Evolutionary conservation across 768 basidiomycete genomes (phyloP).

Genomic region (Leccinum pellstonianum): DNA sequence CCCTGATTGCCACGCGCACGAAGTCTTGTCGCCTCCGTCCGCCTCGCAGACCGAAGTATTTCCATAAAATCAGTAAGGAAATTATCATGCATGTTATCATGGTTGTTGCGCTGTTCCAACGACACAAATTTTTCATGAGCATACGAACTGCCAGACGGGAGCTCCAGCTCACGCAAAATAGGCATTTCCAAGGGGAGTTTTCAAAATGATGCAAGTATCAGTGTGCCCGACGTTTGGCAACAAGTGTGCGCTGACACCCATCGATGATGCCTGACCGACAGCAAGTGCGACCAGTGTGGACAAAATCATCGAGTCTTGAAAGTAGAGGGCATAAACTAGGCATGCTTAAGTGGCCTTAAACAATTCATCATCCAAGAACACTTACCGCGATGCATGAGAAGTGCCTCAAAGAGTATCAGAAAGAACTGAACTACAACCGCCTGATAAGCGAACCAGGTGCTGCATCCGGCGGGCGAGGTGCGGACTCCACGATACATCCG

Average conservation of each 20-base stretch:
- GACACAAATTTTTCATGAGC: not conserved
- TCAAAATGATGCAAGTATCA: slow-evolving; percentile 15
- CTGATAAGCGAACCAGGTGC: slow-evolving; percentile 20
- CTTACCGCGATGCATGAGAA: slow-evolving; percentile 23
- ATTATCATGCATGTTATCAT: slow-evolving; percentile 13
- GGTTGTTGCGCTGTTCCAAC: slow-evolving; percentile 14
- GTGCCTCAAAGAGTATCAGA: slow-evolving; percentile 9
- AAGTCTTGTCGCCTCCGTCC: slow-evolving; percentile 4
- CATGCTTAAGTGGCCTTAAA: not conserved
- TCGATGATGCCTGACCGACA: slow-evolving; percentile 15
- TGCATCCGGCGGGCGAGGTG: slow-evolving; percentile 11
- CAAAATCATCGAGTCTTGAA: slow-evolving; percentile 2
- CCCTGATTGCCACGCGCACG: slow-evolving; percentile 13
- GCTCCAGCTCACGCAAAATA: slow-evolving; percentile 19
- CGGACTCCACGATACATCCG: slow-evolving; percentile 17
- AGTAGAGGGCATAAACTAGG: slow-evolving; percentile 23
- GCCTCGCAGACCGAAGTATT: slow-evolving; percentile 11
- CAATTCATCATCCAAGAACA: not conserved
- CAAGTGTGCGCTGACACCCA: slow-evolving; percentile 16
- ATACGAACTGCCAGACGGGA: not conserved
- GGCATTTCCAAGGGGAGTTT: slow-evolving; percentile 8
- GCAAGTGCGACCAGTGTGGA: slow-evolving; percentile 7
- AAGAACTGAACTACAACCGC: slow-evolving; percentile 12
- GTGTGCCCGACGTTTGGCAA: slow-evolving; percentile 9
- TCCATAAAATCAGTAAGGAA: slow-evolving; percentile 18